These are phyloP conservation scores for Aspergillus nanangensis DNA, from an alignment of 495 filamentous ascomycete genomes.

Conservation along the genomic window DNA sequence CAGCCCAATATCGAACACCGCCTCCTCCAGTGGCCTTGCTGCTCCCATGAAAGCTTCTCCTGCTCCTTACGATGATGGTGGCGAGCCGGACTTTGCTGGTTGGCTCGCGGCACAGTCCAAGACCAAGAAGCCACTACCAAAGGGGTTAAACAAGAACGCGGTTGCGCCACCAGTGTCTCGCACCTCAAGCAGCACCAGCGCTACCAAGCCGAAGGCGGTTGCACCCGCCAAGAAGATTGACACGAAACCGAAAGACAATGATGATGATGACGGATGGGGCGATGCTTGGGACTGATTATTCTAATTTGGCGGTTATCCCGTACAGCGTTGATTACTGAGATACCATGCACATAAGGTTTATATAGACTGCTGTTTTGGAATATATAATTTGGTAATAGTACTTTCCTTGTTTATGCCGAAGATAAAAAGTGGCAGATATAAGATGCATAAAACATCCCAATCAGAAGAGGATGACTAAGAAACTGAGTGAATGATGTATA, in stretches of 20 bases:
- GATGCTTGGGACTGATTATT: slow-evolving; percentile 13
- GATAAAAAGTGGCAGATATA: neutral
- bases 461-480: too few relatives aligned
- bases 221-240: slow-evolving; percentile 43
- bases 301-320: neutral
- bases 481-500: too few relatives aligned
- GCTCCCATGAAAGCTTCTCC: slow-evolving; percentile 28
- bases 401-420: too few relatives aligned
- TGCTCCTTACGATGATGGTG: slow-evolving; percentile 69
- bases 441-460: too few relatives aligned
- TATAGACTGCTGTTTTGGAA: neutral
- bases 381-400: neutral
- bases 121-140: slow-evolving; percentile 71
- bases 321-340: neutral
- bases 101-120: slow-evolving; percentile 83
- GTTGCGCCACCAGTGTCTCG: slow-evolving; percentile 23
- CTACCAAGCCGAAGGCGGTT: slow-evolving; percentile 33
- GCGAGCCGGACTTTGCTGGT: slow-evolving; percentile 89
- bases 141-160: slow-evolving; percentile 61
- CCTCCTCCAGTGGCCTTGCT: slow-evolving; percentile 25
- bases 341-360: slow-evolving; percentile 1
- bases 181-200: slow-evolving; percentile 28
- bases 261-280: slow-evolving; percentile 51
- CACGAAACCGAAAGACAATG: slow-evolving; percentile 46
- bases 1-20: slow-evolving; percentile 34